These are phyloP conservation scores for Acmispon strigosus DNA, from an alignment of 306 rosid genomes.

Conservation along the genomic window DNA sequence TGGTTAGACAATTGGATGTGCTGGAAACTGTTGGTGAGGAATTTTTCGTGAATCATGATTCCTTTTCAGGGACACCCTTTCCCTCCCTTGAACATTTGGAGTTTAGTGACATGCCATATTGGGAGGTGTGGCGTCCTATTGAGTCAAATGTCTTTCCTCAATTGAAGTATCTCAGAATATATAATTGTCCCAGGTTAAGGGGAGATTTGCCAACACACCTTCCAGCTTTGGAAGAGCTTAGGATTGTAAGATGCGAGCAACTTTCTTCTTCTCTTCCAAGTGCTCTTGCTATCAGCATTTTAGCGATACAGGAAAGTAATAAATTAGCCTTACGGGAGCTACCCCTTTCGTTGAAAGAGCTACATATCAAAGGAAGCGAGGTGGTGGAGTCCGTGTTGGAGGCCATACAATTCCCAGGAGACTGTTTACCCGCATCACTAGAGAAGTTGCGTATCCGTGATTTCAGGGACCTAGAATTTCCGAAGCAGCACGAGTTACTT, in stretches of 20 bases:
- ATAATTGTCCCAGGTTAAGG: neutral
- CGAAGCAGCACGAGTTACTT: neutral
- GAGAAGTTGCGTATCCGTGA: neutral
- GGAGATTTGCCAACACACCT: neutral
- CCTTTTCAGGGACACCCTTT: neutral
- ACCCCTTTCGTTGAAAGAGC: neutral
- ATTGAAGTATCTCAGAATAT: neutral
- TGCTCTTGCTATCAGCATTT: neutral
- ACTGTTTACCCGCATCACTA: neutral
- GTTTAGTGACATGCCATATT: neutral
- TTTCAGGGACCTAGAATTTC: neutral
- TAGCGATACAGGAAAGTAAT: neutral
- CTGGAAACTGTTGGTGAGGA: conserved; percentile 23
- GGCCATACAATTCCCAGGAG: neutral
- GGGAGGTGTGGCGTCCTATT: neutral
- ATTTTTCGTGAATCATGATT: neutral
- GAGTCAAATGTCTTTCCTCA: neutral
- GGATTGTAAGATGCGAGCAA: neutral
- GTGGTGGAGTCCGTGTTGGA: neutral
- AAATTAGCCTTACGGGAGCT: neutral
- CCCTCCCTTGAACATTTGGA: neutral
- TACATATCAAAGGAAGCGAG: neutral
- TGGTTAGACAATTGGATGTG: neutral
- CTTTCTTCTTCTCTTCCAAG: neutral
- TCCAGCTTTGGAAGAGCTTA: neutral